Base-by-base conservation (phyloP, 2,329 filamentous ascomycete genomes). In the Penicillium glabrum region DNA sequence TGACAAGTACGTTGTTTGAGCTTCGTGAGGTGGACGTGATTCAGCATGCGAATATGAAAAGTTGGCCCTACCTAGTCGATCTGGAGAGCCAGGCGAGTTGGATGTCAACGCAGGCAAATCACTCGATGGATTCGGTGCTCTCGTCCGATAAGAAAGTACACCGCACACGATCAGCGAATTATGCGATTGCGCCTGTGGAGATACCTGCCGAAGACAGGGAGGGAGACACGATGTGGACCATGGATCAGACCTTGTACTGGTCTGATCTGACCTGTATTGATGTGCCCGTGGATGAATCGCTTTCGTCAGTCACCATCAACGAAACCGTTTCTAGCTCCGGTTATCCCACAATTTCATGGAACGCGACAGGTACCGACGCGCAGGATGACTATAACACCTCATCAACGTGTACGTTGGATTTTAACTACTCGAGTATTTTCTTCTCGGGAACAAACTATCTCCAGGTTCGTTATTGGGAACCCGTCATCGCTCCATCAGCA, bases 401-500 rank as follows among this genome's bases (percentile, higher is more conserved):
- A 9, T 44, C 39, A 14, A 24, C 41, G 10, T 73, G 70, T 51
- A 56, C 51, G 3, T 43, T 73, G 51, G 65, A 71, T 11, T 72
- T 73, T 45, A 50, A 66, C 26, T 73, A 72, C 33, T 53, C 64
- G 2, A 73, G 63, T 41, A 58, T 71, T 2, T 66, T 70, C 41
- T 72, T 70, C 46, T 60, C 61, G 1, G 51, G 53, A 3, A 69
- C 65, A 9, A 65, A 73, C 57, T 72, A 68, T 29, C 56, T 72
- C 6, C 70, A 72, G 47, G 58, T 72, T n/a, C 67, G 70, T 9
- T 72, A 72, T 47, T 73, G 71, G 70, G 70, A 73, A 48, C 70
- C 70, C 1, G 65, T 63, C 5, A 65, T 66, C 51, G 46, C 57
- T 26, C 51, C 56, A 10, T 51, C 51, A 2, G 52, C 60, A 11